Conservation (phyloP, 2,329 filamentous ascomycete species). For the Thielaviopsis euricoi region DNA sequence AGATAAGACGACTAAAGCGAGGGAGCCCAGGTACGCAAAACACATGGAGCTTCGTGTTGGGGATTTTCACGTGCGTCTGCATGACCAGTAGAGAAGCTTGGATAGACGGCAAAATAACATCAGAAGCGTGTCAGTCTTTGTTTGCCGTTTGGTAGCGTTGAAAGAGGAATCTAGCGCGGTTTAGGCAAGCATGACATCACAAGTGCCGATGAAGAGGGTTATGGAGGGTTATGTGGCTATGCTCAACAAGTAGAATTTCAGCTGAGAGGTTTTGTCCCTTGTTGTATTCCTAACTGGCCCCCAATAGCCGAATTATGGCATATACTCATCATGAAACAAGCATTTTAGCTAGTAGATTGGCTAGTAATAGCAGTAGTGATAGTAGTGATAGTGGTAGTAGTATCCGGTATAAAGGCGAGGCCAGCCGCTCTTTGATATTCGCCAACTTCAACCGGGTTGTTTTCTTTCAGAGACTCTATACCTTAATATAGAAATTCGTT, state of each 20-base stretch:
- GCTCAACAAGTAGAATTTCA: background rate
- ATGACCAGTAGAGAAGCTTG: background rate
- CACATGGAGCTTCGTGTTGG: background rate
- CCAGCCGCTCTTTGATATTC: background rate
- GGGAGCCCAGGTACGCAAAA: background rate
- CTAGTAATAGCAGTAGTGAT: no score
- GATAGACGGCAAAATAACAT: background rate
- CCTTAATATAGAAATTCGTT: background rate
- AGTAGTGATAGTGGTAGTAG: no score
- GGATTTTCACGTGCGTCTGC: background rate
- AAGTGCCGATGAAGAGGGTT: background rate
- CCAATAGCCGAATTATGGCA: background rate
- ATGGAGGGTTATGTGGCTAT: background rate
- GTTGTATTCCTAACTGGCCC: no score
- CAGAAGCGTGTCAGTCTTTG: background rate
- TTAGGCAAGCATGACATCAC: background rate
- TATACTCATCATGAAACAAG: background rate
- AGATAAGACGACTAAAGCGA: background rate
- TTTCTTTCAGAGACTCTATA: background rate
- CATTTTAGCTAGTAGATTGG: no score
- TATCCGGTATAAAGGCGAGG: background rate
- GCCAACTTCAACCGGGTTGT: background rate
- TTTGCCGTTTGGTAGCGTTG: background rate
- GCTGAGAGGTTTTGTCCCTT: background rate
- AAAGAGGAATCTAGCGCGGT: background rate